Evolutionary conservation across 2,329 filamentous ascomycete genomes (phyloP).

Genomic region (Pyrenophora graminea): DNA sequence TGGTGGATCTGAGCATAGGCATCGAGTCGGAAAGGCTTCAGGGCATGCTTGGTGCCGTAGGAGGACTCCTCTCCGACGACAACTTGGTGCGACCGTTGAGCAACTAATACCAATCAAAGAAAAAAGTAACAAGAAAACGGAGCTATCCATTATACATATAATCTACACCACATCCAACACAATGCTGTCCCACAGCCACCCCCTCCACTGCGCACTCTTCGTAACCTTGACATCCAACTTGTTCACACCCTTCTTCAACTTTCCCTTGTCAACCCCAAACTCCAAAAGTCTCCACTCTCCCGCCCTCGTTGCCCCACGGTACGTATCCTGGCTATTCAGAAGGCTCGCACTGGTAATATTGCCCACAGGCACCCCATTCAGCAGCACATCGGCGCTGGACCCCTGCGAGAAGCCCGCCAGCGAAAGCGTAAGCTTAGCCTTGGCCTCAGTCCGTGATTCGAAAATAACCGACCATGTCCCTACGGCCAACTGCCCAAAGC

Average conservation of each 20-base stretch:
- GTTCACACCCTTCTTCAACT: slow-evolving; percentile 43
- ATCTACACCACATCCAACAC: slow-evolving; percentile 42
- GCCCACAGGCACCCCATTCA: slow-evolving; percentile 49
- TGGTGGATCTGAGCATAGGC: slow-evolving; percentile 37
- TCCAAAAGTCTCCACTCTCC: slow-evolving; percentile 56
- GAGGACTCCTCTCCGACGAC: no score
- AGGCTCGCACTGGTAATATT: slow-evolving; percentile 48
- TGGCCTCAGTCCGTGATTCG: slow-evolving; percentile 31
- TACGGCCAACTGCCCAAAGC: slow-evolving; percentile 51
- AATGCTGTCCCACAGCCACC: slow-evolving; percentile 51
- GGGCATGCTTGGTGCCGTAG: no score
- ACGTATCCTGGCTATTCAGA: slow-evolving; percentile 53
- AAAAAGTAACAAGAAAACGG: not conserved
- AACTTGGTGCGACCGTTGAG: not conserved
- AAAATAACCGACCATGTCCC: slow-evolving; percentile 44
- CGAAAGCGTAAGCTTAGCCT: slow-evolving; percentile 49
- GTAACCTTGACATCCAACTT: slow-evolving; percentile 46
- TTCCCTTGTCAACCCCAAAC: slow-evolving; percentile 39
- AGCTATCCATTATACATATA: not conserved
- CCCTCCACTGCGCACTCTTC: slow-evolving; percentile 45
- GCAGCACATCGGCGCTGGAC: slow-evolving; percentile 47
- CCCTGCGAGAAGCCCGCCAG: slow-evolving; percentile 54
- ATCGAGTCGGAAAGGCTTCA: no score
- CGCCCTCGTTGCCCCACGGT: slow-evolving; percentile 53
- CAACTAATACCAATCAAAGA: no score